Percentiles rank a stretch among this genome's conserved stretches.
phyloP scores from a whole-genome alignment of 1,284 basidiomycete genomes.

The Ustilago vetiveriae region DNA sequence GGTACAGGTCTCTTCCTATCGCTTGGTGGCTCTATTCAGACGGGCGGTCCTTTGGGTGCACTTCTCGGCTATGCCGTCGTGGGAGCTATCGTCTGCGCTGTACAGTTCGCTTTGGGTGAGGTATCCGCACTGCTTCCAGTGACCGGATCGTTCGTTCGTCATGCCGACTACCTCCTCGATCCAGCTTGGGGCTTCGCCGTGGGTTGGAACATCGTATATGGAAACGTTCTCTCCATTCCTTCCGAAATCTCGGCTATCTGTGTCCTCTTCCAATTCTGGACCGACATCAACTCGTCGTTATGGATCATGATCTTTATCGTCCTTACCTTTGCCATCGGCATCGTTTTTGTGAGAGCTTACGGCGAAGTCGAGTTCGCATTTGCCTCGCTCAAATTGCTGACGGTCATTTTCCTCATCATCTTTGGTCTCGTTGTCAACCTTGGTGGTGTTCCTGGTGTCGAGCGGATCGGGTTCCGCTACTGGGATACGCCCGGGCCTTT shows the following conservation, averaged over 20 bases:
- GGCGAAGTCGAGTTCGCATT: constrained; percentile 72
- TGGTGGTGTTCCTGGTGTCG: constrained; percentile 46
- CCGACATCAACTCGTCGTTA: constrained; percentile 45
- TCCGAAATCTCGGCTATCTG: constrained; percentile 74
- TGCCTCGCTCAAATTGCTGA: constrained; percentile 35
- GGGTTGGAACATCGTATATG: constrained; percentile 74
- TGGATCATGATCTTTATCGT: constrained; percentile 71
- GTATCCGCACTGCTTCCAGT: constrained; percentile 71
- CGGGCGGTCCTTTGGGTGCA: constrained; percentile 51
- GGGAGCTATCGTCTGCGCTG: constrained; percentile 48
- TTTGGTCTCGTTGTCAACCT: constrained; percentile 48
- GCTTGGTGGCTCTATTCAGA: constrained; percentile 45
- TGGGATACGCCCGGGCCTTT: constrained; percentile 69
- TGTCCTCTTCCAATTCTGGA: constrained; percentile 51
- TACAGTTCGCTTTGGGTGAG: constrained; percentile 52
- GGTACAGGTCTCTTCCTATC: constrained; percentile 56
- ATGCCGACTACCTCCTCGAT: constrained; percentile 81
- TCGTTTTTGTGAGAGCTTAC: constrained; percentile 74
- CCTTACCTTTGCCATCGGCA: constrained; percentile 54
- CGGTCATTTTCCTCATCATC: constrained; percentile 51
- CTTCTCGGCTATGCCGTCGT: constrained; percentile 52
- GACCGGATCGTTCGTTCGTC: constrained; percentile 78
- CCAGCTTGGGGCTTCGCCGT: constrained; percentile 74
- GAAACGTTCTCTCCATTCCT: constrained; percentile 72
- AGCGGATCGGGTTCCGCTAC: constrained; percentile 54